These are phyloP conservation scores for Candida succiphila DNA, from an alignment of 805 yeast genomes.

Conservation along the genomic window DNA sequence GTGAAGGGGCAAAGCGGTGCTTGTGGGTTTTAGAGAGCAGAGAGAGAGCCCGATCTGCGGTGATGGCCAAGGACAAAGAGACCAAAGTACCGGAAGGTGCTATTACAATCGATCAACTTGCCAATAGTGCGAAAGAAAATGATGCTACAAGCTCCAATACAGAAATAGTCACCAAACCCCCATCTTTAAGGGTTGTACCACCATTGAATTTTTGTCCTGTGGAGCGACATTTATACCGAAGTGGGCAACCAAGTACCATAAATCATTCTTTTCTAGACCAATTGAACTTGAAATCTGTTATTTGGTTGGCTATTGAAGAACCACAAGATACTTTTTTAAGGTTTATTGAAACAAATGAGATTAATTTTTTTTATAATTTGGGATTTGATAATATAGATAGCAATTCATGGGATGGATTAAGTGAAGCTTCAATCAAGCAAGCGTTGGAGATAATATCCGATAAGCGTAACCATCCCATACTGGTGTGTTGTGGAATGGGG, in stretches of 20 bases:
- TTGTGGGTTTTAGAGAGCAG: too few relatives aligned
- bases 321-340: constrained; percentile 83
- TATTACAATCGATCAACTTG: constrained; percentile 15
- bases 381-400: constrained; percentile 37
- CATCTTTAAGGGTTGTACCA: constrained; percentile 68
- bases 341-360: constrained; percentile 64
- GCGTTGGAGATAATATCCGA: constrained; percentile 72
- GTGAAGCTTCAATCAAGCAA: constrained; percentile 68
- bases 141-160: constrained; percentile 12
- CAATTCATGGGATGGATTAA: constrained; percentile 95
- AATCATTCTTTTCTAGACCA: constrained; percentile 79
- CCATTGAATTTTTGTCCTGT: constrained; percentile 95
- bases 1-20: too few relatives aligned
- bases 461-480: constrained; percentile 66
- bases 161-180: constrained; percentile 45
- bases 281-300: constrained; percentile 64
- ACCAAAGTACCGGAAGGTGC: constrained; percentile 14
- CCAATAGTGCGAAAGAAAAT: constrained; percentile 13
- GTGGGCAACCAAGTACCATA: constrained; percentile 93
- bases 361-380: constrained; percentile 74
- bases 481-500: constrained; percentile 98
- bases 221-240: constrained; percentile 73
- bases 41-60: too few relatives aligned
- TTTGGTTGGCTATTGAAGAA: constrained; percentile 95
- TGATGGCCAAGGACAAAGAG: constrained; percentile 2